phyloP scores from a whole-genome alignment of 208 protist species.

The Leishmania tropica region DNA sequence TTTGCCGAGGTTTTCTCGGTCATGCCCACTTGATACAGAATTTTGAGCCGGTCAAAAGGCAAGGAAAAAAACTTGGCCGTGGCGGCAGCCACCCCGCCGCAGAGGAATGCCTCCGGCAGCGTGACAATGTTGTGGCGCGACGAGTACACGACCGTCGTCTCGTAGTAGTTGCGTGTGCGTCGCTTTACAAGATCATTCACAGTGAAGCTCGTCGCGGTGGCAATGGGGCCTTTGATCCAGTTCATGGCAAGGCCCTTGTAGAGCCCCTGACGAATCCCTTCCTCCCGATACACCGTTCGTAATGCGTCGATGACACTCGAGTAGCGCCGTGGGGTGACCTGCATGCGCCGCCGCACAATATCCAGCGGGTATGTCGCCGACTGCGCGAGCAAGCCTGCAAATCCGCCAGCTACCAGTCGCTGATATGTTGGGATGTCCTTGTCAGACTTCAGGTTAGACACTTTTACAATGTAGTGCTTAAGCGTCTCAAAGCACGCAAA shows the following conservation, averaged over 20 bases:
- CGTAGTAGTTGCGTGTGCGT: constrained; percentile 73
- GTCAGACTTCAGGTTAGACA: constrained; percentile 54
- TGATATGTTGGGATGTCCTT: constrained; percentile 73
- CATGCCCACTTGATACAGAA: constrained; percentile 92
- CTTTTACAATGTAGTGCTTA: constrained; percentile 72
- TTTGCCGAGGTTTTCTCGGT: constrained; percentile 33
- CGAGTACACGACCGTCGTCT: constrained; percentile 44
- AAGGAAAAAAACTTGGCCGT: constrained; percentile 90
- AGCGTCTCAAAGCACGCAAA: constrained; percentile 93
- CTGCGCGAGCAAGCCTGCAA: constrained; percentile 92
- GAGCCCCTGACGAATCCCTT: constrained; percentile 77
- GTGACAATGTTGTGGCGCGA: constrained; percentile 56
- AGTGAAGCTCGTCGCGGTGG: constrained; percentile 88
- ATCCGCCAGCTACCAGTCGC: constrained; percentile 75
- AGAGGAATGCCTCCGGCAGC: constrained; percentile 75
- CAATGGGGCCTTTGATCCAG: constrained; percentile 95
- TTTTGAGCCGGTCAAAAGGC: constrained; percentile 94
- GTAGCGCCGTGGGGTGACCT: constrained; percentile 84
- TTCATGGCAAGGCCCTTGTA: constrained; percentile 95
- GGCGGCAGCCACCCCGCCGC: constrained; percentile 91
- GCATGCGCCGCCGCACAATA: constrained; percentile 94
- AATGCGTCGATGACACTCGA: constrained; percentile 69
- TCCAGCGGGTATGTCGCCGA: constrained; percentile 94
- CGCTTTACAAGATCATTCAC: constrained; percentile 92
- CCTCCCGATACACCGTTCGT: constrained; percentile 65